Evolutionary conservation across 129 eudicot species (phyloP), one percentile per base, ranked within the genome.

Genomic region (Ambrosia artemisiifolia): DNA sequence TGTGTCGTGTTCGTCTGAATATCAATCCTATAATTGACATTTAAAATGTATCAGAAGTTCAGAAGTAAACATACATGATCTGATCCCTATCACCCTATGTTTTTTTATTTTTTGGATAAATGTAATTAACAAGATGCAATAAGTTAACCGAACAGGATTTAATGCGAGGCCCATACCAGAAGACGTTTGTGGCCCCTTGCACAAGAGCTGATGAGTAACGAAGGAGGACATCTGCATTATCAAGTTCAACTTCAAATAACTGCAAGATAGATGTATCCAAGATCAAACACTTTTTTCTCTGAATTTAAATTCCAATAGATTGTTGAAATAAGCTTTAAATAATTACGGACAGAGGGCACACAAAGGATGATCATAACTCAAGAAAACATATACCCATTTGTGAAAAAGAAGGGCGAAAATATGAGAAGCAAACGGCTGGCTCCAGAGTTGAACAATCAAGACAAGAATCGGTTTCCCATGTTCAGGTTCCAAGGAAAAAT

Each of bases 161-260:
- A 11, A n/a, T 32, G 12, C 36, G 12, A 75, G 42, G 33, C n/a
- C 42, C 92, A 46, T 89, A 92, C 98, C 98, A 92, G 85, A 93
- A 93, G 64, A 93, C 92, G 77, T 83, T 89, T 63, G 87, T 85
- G 68, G 98, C 96, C 71, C 98, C 98, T 84, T 93, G 92, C 72
- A 89, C 92, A 71, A 93, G 95, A 70, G 96, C 98, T n/a, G 90
- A 93, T 5, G 98, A 87, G 69, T 87, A 93, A 17, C 98, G 98
- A 59, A 89, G 90, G 73, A 93, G 95, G 73, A 82, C 76, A 50
- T 89, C 98, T 28, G 92, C 51, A 76, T 83, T 88, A 78, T 89
- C 96, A 78, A 89, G 80, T 75, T 93, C 83, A 78, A 87, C 88
- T 80, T 93, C 95, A 76, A 93, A 93, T 54, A 93, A 73, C 98